Base-by-base conservation (phyloP, 2,329 filamentous ascomycete genomes). In the Polychaeton citri region DNA sequence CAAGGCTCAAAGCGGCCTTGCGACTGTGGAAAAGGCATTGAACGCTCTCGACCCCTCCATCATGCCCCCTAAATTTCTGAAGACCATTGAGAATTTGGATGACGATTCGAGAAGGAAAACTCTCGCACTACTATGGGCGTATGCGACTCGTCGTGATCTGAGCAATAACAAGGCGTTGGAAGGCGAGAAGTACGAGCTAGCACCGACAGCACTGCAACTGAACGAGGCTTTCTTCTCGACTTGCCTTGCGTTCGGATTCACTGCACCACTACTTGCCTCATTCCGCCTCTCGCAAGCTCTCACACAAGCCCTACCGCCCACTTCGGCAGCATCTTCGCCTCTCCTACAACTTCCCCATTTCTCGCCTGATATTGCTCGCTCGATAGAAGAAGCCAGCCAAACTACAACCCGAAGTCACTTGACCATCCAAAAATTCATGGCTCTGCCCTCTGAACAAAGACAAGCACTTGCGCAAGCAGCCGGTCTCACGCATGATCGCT, bases 311-410 rank as follows among this genome's bases (percentile, higher is more conserved):
- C 63, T 96, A 28, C 71, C 85, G 12, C 88, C 90, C 19, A 74
- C 80, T 2, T 92, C 87, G 8, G 40, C 32, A 16, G 43, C 41
- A 10, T 44, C 45, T 17, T 38, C 47, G 3, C 87, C 90, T 3
- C 77, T 98, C 30, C 76, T 95, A 34, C 90, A 98, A 63, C 74
- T 98, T 9, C 90, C 90, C 10, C 68, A 92, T 58, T 82, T 96
- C 61, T 90, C 78, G 12, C 70, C 79, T 15, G 66, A 61, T 3
- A 59, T 73, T 32, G 64, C 68, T 36, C 68, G 69, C 46, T 74
- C 76, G 13, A 72, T 87, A 21, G 81, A 92, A 58, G 78, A 80
- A 36, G 77, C 81, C 49, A 45, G 41, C 8, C 41, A 48, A 12
- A 58, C 64, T 35, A 73, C 79, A 24, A 55, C 54, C 17, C 84